Conservation (phyloP, 73 alveolate species). For the Tetrahymena malaccensis region DNA sequence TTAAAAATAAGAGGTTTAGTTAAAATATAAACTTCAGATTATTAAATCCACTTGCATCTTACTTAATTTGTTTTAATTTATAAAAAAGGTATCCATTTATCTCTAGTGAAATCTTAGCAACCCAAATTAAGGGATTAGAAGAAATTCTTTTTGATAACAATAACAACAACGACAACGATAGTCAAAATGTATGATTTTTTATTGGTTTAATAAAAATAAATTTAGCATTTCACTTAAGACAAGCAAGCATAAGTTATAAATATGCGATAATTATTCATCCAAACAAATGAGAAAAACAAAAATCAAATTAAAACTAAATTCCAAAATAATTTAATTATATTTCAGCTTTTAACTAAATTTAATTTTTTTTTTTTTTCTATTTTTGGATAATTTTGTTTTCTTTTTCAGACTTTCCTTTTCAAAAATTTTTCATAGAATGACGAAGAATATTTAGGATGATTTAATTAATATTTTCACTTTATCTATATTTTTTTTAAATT, state of each 20-base stretch:
- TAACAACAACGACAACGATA: not conserved
- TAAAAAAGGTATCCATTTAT: not conserved
- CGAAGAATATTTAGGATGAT: not conserved
- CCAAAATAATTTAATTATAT: not conserved
- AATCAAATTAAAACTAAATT: not conserved
- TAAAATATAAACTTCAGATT: not conserved
- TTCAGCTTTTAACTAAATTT: not conserved
- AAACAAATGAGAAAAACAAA: too few relatives aligned
- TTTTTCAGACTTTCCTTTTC: not conserved
- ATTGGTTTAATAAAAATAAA: too few relatives aligned
- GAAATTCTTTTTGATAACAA: not conserved
- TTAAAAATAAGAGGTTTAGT: not conserved
- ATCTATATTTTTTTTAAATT: not conserved
- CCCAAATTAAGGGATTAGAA: not conserved
- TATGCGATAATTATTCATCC: not conserved
- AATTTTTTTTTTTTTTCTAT: not conserved
- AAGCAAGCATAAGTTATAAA: not conserved
- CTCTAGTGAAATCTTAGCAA: not conserved
- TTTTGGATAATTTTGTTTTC: not conserved
- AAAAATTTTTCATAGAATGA: not conserved
- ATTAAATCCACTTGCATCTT: not conserved
- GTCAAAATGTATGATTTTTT: not conserved
- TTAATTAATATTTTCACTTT: not conserved
- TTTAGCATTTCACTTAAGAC: not conserved
- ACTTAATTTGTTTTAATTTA: not conserved